Evolutionary conservation across 768 basidiomycete species (phyloP).

Genomic region (Suillus tomentosus): DNA sequence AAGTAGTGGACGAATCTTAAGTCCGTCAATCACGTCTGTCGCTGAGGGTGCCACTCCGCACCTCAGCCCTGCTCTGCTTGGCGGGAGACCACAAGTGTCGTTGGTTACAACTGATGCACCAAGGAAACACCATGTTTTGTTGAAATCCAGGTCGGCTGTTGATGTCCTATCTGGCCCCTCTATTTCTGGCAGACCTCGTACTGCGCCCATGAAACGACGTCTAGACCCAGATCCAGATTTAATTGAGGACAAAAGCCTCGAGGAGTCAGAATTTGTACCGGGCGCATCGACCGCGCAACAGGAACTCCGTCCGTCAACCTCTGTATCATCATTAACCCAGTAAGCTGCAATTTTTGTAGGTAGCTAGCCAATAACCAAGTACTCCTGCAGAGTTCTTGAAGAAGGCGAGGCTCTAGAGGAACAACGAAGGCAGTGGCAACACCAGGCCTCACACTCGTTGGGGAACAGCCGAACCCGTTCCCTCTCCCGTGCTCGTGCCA

Average conservation of each 20-base stretch:
- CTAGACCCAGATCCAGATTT: background rate
- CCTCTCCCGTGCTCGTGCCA: slow-evolving; percentile 40
- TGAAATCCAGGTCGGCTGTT: slow-evolving; percentile 24
- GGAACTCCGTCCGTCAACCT: slow-evolving; percentile 59
- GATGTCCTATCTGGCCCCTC: slow-evolving; percentile 22
- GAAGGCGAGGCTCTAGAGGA: slow-evolving; percentile 62
- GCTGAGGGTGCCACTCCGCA: slow-evolving; percentile 22
- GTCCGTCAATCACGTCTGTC: slow-evolving; percentile 52
- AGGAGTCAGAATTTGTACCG: slow-evolving; percentile 5
- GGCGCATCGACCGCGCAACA: slow-evolving; percentile 34
- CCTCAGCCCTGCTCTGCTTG: background rate
- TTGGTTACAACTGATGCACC: slow-evolving; percentile 16
- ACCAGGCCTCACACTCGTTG: slow-evolving; percentile 61
- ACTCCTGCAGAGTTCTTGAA: slow-evolving; percentile 57
- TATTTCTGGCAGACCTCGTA: slow-evolving; percentile 6
- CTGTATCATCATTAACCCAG: slow-evolving; percentile 57
- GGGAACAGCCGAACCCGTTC: slow-evolving; percentile 70
- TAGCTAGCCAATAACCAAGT: background rate
- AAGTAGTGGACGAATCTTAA: slow-evolving; percentile 41
- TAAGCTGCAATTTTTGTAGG: slow-evolving; percentile 26
- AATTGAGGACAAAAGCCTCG: background rate
- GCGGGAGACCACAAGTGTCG: slow-evolving; percentile 24
- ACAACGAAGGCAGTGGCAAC: slow-evolving; percentile 68
- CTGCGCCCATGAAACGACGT: background rate
- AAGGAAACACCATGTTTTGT: slow-evolving; percentile 8